A percentile compares a stretch with the other conserved stretches of the same genome.
Evolutionary conservation across 331 rosid species (phyloP).

Genomic region (Acacia concinna): DNA sequence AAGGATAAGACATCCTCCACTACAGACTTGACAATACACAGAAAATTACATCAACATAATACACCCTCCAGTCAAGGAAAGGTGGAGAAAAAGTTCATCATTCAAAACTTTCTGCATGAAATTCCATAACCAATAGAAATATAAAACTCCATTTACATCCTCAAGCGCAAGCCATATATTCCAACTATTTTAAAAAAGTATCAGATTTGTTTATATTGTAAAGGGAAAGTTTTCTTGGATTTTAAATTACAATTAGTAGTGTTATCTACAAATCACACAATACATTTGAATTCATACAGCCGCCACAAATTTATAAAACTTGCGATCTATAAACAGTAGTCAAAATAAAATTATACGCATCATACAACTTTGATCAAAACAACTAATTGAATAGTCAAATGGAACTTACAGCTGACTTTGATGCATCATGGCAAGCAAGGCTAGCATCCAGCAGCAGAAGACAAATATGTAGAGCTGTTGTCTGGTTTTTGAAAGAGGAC

Average conservation of each 20-base stretch:
- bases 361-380: conserved; percentile 4
- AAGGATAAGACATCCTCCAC: background rate
- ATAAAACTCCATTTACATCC: background rate
- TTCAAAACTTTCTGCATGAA: background rate
- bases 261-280: background rate
- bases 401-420: conserved; percentile 91
- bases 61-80: background rate
- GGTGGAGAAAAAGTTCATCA: background rate
- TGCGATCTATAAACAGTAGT: conserved; percentile 5
- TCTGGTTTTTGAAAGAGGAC: conserved; percentile 50
- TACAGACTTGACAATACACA: background rate
- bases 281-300: background rate
- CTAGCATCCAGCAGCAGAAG: conserved; percentile 95
- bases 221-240: background rate
- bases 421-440: conserved; percentile 89
- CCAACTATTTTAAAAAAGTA: background rate
- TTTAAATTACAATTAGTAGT: background rate
- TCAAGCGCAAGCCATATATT: background rate
- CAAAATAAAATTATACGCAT: background rate
- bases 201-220: background rate
- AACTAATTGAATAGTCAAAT: conserved; percentile 27
- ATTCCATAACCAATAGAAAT: background rate
- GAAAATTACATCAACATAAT: background rate
- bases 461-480: conserved; percentile 86
- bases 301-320: conserved; percentile 15